phyloP scores from a whole-genome alignment of 1,284 basidiomycete species.

The Wallemia hederae region DNA sequence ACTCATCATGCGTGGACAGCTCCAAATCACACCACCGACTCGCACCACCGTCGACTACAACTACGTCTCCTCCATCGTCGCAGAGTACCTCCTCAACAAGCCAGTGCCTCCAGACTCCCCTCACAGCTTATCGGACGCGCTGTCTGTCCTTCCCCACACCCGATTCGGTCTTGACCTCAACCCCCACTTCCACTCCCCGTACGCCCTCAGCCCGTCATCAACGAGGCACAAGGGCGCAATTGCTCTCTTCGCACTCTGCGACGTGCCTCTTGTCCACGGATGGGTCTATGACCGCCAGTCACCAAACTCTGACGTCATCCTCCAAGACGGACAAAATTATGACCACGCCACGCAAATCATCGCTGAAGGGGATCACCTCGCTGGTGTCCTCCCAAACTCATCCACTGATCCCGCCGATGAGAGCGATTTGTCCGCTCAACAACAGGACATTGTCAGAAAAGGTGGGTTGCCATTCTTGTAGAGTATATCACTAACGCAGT shows the following conservation, averaged over 20 bases:
- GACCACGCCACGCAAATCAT: background rate
- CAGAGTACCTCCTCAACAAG: background rate
- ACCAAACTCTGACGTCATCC: background rate
- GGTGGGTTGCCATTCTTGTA: background rate
- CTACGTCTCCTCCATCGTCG: background rate
- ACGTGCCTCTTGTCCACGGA: background rate
- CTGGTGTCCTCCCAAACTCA: background rate
- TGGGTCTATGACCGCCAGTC: background rate
- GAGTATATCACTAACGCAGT: background rate
- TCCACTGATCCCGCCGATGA: background rate
- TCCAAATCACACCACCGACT: background rate
- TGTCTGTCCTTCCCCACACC: background rate
- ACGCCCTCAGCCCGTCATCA: background rate
- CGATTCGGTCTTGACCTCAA: background rate
- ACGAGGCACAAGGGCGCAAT: background rate
- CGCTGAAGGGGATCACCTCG: background rate
- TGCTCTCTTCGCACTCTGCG: background rate
- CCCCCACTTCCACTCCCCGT: background rate
- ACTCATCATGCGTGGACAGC: background rate
- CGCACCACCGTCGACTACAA: background rate
- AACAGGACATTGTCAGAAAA: background rate
- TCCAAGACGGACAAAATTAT: background rate
- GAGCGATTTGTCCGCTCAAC: background rate
- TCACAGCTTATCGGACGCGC: background rate
- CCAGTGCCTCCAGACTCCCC: background rate